Evolutionary conservation across 805 yeast species (phyloP), one percentile per base, ranked within the genome.

Genomic region (Candida pseudoglaebosa): DNA sequence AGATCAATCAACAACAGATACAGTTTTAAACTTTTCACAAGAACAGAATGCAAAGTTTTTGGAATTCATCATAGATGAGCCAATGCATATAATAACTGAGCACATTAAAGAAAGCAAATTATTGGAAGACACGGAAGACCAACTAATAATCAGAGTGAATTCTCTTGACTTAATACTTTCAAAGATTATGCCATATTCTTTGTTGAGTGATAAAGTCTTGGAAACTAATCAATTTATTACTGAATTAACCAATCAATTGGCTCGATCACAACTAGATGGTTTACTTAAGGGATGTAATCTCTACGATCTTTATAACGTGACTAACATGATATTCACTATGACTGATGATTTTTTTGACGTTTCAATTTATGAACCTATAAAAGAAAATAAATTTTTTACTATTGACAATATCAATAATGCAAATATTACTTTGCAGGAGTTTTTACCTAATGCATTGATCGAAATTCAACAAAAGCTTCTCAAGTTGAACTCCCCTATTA

Each of bases 251-350:
- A 35, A 53, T 1, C 57, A 67, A 15, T 54, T 83, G 43, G 62
- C 65, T 3, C 55, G 61, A 7, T 46, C 67, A 5, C 83, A 80
- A 48, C 73, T 71, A 28, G 67, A 64, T 14, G 53, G 61, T 1
- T 57, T 83, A 12, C 59, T 84, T 28, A 59, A 64, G 13, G 73
- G 70, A 29, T 75, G 85, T 17, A 76, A 76, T 0, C 56, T 84
- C 22, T 65, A 64, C n/a, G 76, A 82, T 39, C 78, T 75, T 47
- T 77, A 70, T 53, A 84, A 82, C 52, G 57, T 84, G 36, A 66
- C 82, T 41, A 80, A 81, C 50, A 79, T 84, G 83, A 80, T 84
- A n/a, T 80, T 77, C 56, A 82, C 84, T 10, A 57, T 82, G 14
- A 70, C 62, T 16, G 84, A 78, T 37, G 78, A 79, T 19, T 63